phyloP scores from a whole-genome alignment of 371 early-diverging fungal genomes.

The Thermomucor indicae-seudaticae region DNA sequence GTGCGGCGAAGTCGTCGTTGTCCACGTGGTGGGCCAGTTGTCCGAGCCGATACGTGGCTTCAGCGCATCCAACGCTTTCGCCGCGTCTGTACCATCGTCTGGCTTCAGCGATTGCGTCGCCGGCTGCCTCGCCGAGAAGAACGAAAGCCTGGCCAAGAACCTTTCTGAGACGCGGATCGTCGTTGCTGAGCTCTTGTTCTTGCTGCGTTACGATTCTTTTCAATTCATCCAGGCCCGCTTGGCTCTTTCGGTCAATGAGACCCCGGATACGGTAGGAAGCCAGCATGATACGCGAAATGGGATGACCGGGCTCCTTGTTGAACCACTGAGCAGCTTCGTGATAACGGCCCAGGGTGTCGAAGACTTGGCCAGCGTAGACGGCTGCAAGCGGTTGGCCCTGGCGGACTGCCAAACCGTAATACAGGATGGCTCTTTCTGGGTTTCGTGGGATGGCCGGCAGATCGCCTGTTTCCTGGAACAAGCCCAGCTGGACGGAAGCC shows the following conservation, averaged over 20 bases:
- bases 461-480: conserved; percentile 8
- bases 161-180: background rate
- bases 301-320: conserved; percentile 1
- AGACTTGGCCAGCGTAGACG: conserved; percentile 11
- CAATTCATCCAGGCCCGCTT: conserved; percentile 3
- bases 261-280: conserved; percentile 14
- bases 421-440: conserved; percentile 2
- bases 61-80: background rate
- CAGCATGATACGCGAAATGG: conserved; percentile 10
- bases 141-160: conserved; percentile 1
- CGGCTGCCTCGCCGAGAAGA: conserved; percentile 8
- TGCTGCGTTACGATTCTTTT: too few species aligned
- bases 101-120: conserved; percentile 5
- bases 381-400: conserved; percentile 9
- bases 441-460: conserved; percentile 1
- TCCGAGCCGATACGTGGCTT: conserved; percentile 4
- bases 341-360: conserved; percentile 5
- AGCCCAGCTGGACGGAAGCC: conserved; percentile 13
- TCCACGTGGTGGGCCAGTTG: background rate
- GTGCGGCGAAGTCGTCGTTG: background rate
- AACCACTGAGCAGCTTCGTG: conserved; percentile 15
- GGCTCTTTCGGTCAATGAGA: conserved; percentile 1
- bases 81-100: conserved; percentile 6
- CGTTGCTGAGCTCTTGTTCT: too few species aligned
- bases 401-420: conserved; percentile 9